These are phyloP conservation scores for Cyberlindnera subsufficiens DNA, from an alignment of 805 yeast species.

Conservation along the genomic window DNA sequence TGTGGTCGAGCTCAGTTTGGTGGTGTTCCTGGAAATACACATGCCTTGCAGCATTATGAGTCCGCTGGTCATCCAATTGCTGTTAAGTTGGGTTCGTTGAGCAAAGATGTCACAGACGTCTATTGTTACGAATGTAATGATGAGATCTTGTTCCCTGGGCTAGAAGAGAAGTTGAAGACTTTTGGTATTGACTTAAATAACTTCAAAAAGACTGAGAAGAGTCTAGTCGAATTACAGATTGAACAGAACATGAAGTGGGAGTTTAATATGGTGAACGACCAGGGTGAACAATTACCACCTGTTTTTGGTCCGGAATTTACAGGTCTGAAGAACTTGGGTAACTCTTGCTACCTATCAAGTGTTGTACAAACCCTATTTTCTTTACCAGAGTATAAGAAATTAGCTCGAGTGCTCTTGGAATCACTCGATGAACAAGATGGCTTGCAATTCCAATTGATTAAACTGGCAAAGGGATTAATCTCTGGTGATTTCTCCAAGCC, in stretches of 20 bases:
- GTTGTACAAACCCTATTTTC: constrained; percentile 66
- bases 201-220: constrained; percentile 74
- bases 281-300: constrained; percentile 60
- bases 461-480: constrained; percentile 71
- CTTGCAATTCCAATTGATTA: constrained; percentile 69
- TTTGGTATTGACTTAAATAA: constrained; percentile 61
- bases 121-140: constrained; percentile 89
- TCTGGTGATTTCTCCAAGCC: constrained; percentile 72
- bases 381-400: constrained; percentile 25
- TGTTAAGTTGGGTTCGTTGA: constrained; percentile 83
- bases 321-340: constrained; percentile 87
- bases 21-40: constrained; percentile 89
- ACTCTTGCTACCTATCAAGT: constrained; percentile 86
- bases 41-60: constrained; percentile 73
- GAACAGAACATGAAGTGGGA: constrained; percentile 95
- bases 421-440: constrained; percentile 40
- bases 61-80: constrained; percentile 68
- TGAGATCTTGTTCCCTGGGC: constrained; percentile 70
- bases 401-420: constrained; percentile 26
- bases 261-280: constrained; percentile 67
- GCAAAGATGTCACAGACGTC: constrained; percentile 74
- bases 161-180: constrained; percentile 40
- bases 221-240: constrained; percentile 80
- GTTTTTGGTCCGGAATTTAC: constrained; percentile 73
- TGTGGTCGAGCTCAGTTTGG: constrained; percentile 97